These are phyloP conservation scores for Apiotrichum porosum DNA, from an alignment of 1,284 basidiomycete species.

Conservation along the genomic window DNA sequence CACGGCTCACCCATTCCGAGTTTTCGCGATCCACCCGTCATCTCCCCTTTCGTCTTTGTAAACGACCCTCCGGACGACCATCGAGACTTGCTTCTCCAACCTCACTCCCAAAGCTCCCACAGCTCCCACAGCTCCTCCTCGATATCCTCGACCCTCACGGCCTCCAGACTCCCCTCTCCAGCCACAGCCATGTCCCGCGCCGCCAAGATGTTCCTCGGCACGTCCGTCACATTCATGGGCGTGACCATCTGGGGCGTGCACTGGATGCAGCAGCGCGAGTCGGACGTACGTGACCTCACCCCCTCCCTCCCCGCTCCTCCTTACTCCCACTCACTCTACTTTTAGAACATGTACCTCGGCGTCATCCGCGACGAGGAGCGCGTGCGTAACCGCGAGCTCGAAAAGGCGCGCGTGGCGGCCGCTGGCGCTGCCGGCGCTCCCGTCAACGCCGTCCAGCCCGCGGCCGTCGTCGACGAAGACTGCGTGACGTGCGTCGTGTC, in stretches of 20 bases:
- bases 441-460: conserved; percentile 23
- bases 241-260: conserved; percentile 88
- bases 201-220: conserved; percentile 70
- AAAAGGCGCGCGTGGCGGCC: conserved; percentile 4
- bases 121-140: too few relatives aligned
- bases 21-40: too few relatives aligned
- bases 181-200: conserved; percentile 59
- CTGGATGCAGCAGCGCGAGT: conserved; percentile 77
- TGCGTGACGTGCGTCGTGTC: conserved; percentile 39
- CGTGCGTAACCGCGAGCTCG: conserved; percentile 29
- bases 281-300: conserved; percentile 57
- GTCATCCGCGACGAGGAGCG: conserved; percentile 83
- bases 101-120: too few relatives aligned
- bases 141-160: too few relatives aligned
- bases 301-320: conserved; percentile 2
- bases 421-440: not conserved
- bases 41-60: too few relatives aligned
- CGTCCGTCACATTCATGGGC: conserved; percentile 63
- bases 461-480: conserved; percentile 35
- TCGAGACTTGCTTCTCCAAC: too few relatives aligned
- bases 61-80: too few relatives aligned
- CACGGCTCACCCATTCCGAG: too few relatives aligned
- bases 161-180: too few relatives aligned
- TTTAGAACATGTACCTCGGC: conserved; percentile 81
- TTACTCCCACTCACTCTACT: conserved; percentile 1